phyloP scores from a whole-genome alignment of 2,329 filamentous ascomycete genomes.

The Ciborinia camelliae region DNA sequence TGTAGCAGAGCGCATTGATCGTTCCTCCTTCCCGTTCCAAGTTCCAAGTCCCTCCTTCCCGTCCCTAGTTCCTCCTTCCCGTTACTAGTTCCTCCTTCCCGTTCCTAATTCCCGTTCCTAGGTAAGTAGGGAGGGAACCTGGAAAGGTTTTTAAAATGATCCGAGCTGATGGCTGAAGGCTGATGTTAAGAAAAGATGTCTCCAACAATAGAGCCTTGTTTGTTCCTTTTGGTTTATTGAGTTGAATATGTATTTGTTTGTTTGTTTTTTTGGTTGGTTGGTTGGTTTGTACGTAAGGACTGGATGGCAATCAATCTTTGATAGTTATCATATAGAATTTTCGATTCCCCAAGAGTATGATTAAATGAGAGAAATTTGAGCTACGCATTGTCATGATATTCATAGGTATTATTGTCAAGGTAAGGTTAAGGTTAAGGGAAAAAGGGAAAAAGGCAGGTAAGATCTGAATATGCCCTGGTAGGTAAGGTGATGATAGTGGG shows the following conservation, averaged over 20 bases:
- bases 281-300: constrained; percentile 2
- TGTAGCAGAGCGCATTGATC: background rate
- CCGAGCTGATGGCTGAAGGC: background rate
- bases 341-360: too few species aligned
- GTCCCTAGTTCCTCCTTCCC: too few species aligned
- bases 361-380: background rate
- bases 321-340: background rate
- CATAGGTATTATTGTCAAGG: too few species aligned
- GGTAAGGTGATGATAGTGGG: too few species aligned
- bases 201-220: constrained; percentile 8
- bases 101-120: too few species aligned
- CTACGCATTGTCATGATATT: constrained; percentile 6
- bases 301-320: background rate
- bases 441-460: too few species aligned
- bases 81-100: too few species aligned
- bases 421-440: too few species aligned
- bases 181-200: too few species aligned
- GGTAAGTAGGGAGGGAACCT: background rate
- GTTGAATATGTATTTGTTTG: background rate
- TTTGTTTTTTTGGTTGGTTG: too few species aligned
- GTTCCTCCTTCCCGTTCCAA: background rate
- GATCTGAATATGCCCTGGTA: too few species aligned
- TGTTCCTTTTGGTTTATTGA: constrained; percentile 1
- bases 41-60: too few species aligned
- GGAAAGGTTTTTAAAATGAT: background rate